Evolutionary conservation across 75 land plant genomes (phyloP), one percentile per base, ranked within the genome.

Genomic region (Isoetes taiwanensis): DNA sequence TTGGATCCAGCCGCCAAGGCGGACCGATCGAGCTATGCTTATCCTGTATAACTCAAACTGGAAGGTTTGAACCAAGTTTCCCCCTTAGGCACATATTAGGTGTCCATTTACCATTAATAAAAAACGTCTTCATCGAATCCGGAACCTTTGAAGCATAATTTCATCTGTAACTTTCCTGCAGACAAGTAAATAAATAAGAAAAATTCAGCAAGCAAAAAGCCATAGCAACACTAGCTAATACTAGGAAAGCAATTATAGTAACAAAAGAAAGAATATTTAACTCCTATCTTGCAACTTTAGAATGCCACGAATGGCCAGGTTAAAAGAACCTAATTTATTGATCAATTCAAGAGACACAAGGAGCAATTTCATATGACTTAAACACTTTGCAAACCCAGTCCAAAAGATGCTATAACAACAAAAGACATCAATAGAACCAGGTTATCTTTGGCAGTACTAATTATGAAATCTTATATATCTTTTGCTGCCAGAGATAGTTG

Each of bases 401-500:
- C 2, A 38, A 21, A 14, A 58, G 3, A 20, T 14, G 25, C 19
- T 30, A 62, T 27, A 8, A 19, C 21, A 10, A 20, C 6, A 20
- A 25, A 55, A 8, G 32, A 27, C 14, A 6, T 9, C 11, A 6
- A 20, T 8, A 48, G 10, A 12, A 8, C 9, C 9, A 17, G 11
- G 11, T 12, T 48, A 19, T 48, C 9, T 17, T 8, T 8, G 16
- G 9, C 17, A 19, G 19, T 12, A 48, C 8, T 9, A 8, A 19
- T 12, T 12, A 48, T 8, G 10, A 66, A 46, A 38, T 28, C 12
- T 50, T 10, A 58, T 1, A 17, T 60, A 80, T 88, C 89, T 91
- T 86, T 39, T 86, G 94, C 16, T 67, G 48, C 88, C 94, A 86
- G 8, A 46, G 50, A n/a, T n/a, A n/a, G n/a, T n/a, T n/a, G n/a